phyloP scores from a whole-genome alignment of 306 rosid genomes.

The Clitoria ternatea region DNA sequence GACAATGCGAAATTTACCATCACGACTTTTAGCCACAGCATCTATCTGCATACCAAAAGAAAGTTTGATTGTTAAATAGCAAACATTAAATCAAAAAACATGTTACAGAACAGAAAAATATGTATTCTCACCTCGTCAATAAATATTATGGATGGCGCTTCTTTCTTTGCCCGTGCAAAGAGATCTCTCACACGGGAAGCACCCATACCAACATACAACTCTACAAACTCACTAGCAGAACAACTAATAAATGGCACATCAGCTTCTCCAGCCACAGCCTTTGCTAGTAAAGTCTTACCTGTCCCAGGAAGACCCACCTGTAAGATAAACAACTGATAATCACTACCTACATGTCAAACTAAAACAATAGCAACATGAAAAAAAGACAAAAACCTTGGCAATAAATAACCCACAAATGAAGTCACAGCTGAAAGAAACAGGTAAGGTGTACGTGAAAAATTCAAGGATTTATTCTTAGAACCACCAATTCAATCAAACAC shows the following conservation, averaged over 20 bases:
- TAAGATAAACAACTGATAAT: slow-evolving; percentile 35
- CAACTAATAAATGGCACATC: slow-evolving; percentile 97
- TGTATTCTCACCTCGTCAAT: slow-evolving; percentile 76
- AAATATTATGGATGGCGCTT: slow-evolving; percentile 90
- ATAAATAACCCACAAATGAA: slow-evolving; percentile 13
- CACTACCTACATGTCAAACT: slow-evolving; percentile 9
- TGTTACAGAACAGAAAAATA: not conserved
- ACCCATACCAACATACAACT: slow-evolving; percentile 99
- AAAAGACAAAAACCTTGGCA: not conserved
- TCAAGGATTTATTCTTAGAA: not conserved
- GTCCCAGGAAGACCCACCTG: slow-evolving; percentile 99
- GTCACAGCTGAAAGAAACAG: not conserved
- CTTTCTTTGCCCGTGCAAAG: slow-evolving; percentile 98
- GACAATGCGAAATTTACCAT: slow-evolving; percentile 91
- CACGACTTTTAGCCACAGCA: slow-evolving; percentile 99
- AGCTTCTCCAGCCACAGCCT: slow-evolving; percentile 99
- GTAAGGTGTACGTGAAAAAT: not conserved
- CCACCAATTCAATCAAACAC: slow-evolving; percentile 5
- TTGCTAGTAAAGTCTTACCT: slow-evolving; percentile 98
- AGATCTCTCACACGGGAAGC: slow-evolving; percentile 99
- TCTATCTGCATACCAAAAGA: slow-evolving; percentile 66
- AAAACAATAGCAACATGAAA: not conserved
- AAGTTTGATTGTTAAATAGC: not conserved
- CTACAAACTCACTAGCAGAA: slow-evolving; percentile 99
- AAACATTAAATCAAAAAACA: slow-evolving; percentile 19